Evolutionary conservation across 108 stramenopile genomes (phyloP).

Genomic region (Pseudonitzschia pungens): DNA sequence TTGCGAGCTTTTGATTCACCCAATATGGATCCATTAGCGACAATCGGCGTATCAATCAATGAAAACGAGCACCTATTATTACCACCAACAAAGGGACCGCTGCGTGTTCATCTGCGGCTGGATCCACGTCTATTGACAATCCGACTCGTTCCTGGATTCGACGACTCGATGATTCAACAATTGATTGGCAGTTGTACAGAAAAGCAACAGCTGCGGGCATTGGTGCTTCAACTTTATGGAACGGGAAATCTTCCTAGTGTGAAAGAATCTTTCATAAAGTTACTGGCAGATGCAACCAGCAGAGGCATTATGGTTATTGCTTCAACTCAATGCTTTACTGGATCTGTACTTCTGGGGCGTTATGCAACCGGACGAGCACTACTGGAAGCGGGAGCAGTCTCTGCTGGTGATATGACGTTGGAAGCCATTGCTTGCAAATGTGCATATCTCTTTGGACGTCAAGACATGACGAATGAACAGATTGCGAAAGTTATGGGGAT

Average conservation of each 20-base stretch:
- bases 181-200: slow-evolving; percentile 52
- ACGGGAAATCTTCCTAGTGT: slow-evolving; percentile 91
- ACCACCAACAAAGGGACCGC: slow-evolving; percentile 72
- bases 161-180: slow-evolving; percentile 70
- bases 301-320: slow-evolving; percentile 88
- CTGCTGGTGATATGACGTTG: slow-evolving; percentile 93
- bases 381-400: slow-evolving; percentile 79
- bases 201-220: slow-evolving; percentile 44
- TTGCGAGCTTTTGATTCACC: slow-evolving; percentile 94
- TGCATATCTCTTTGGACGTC: slow-evolving; percentile 87
- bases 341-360: slow-evolving; percentile 85
- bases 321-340: slow-evolving; percentile 91
- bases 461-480: slow-evolving; percentile 56
- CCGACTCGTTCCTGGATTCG: slow-evolving; percentile 93
- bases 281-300: slow-evolving; percentile 63
- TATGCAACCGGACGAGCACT: slow-evolving; percentile 91
- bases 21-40: slow-evolving; percentile 91
- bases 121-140: slow-evolving; percentile 87
- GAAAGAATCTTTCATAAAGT: slow-evolving; percentile 72
- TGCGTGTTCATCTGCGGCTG: slow-evolving; percentile 86
- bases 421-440: slow-evolving; percentile 92
- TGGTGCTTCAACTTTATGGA: slow-evolving; percentile 95
- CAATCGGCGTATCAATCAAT: slow-evolving; percentile 83
- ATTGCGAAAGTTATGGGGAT: slow-evolving; percentile 70
- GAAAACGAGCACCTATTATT: slow-evolving; percentile 72